phyloP scores from a whole-genome alignment of 2,329 filamentous ascomycete genomes.

The Emergomyces pasteurianus region DNA sequence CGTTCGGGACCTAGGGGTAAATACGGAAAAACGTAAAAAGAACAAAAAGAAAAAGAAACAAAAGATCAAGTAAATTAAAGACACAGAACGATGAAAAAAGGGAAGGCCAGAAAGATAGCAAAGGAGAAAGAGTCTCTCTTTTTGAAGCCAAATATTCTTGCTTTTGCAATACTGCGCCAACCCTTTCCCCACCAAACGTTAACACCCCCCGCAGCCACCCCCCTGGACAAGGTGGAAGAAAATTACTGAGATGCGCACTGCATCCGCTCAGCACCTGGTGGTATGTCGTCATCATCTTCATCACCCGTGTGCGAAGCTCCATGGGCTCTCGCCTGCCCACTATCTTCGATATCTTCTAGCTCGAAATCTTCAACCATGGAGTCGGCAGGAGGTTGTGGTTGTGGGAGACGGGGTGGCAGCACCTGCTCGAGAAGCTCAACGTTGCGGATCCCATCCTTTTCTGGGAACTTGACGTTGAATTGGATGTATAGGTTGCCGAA shows the following conservation, averaged over 20 bases:
- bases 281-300: slow-evolving; percentile 49
- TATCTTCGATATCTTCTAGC: slow-evolving; percentile 72
- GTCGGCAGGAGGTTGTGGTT: slow-evolving; percentile 60
- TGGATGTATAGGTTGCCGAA: slow-evolving; percentile 93
- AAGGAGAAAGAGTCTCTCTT: background rate
- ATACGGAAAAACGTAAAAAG: no score
- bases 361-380: slow-evolving; percentile 85
- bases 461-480: slow-evolving; percentile 95
- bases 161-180: background rate
- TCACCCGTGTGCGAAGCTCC: slow-evolving; percentile 58
- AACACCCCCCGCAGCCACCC: background rate
- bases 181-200: background rate
- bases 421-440: slow-evolving; percentile 72
- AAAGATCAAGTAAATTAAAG: no score
- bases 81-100: no score
- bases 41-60: no score
- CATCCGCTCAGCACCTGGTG: slow-evolving; percentile 37
- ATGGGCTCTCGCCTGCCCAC: slow-evolving; percentile 53
- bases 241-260: slow-evolving; percentile 41
- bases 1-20: no score
- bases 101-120: no score
- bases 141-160: background rate
- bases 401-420: slow-evolving; percentile 59
- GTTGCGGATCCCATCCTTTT: slow-evolving; percentile 55
- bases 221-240: background rate